Conservation (phyloP, 2,329 filamentous ascomycete species). For the Aspergillus glaucus region DNA sequence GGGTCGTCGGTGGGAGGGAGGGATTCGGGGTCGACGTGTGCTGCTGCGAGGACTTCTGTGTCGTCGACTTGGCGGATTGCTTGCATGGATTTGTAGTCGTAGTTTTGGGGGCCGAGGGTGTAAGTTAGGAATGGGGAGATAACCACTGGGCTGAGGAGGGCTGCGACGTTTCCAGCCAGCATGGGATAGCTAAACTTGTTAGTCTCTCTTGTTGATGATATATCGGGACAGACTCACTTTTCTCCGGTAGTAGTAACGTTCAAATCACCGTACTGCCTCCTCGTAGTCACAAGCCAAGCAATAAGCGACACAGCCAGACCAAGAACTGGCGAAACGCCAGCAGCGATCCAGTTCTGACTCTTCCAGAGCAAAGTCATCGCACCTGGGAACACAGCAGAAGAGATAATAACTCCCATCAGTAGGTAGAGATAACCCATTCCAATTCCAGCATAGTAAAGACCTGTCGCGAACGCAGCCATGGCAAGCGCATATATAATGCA, state of each 20-base stretch:
- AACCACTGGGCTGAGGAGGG: conserved; percentile 68
- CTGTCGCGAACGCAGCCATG: conserved; percentile 73
- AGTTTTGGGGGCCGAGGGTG: conserved; percentile 63
- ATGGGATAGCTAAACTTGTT: conserved; percentile 56
- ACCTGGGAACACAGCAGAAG: conserved; percentile 74
- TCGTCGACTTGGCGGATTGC: conserved; percentile 74
- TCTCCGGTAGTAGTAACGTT: conserved; percentile 69
- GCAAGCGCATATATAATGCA: conserved; percentile 69
- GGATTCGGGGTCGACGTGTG: conserved; percentile 60
- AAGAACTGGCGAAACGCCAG: conserved; percentile 61
- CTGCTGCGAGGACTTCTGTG: conserved; percentile 59
- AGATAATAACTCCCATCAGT: conserved; percentile 89
- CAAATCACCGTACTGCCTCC: conserved; percentile 61
- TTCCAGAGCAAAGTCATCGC: conserved; percentile 75
- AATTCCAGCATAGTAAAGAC: conserved; percentile 66
- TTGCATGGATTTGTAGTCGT: conserved; percentile 82
- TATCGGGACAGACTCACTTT: conserved; percentile 45
- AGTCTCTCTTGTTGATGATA: not conserved
- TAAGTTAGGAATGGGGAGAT: conserved; percentile 72
- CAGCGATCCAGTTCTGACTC: conserved; percentile 70
- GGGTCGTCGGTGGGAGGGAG: conserved; percentile 47
- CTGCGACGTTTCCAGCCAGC: conserved; percentile 79
- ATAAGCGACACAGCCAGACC: conserved; percentile 63
- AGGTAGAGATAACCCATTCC: conserved; percentile 85
- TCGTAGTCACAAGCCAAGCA: conserved; percentile 72